Conservation (phyloP, 139 green algal genomes). For the Auxenochlorella pyrenoidosa region DNA sequence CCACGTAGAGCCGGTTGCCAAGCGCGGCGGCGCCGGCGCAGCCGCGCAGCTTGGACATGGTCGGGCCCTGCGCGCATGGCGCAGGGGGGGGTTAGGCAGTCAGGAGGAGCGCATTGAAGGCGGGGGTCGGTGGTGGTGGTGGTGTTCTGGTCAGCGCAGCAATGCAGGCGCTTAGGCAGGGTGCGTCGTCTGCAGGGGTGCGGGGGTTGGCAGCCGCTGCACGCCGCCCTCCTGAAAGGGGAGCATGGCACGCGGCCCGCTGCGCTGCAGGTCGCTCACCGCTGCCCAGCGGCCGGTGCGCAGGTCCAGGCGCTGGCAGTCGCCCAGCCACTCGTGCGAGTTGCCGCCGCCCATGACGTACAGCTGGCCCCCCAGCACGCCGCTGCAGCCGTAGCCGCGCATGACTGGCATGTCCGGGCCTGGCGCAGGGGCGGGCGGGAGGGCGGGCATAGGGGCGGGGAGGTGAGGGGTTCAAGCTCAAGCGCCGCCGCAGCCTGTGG, state of each 20-base stretch:
- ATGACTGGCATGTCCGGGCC: conserved; percentile 17
- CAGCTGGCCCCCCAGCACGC: conserved; percentile 34
- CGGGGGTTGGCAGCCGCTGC: neutral
- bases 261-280: neutral
- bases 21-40: conserved; percentile 41
- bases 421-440: neutral
- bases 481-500: no score
- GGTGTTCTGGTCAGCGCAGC: neutral
- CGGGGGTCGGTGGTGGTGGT: no score
- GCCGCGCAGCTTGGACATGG: conserved; percentile 49
- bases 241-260: neutral
- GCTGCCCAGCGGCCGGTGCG: neutral
- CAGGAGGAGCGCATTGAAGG: no score
- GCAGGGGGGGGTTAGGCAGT: neutral
- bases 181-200: no score
- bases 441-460: neutral
- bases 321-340: conserved; percentile 36
- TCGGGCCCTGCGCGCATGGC: conserved; percentile 14
- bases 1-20: conserved; percentile 49
- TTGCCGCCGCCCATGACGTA: conserved; percentile 53
- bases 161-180: no score
- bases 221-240: no score
- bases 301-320: conserved; percentile 28
- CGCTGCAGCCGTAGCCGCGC: conserved; percentile 47
- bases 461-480: no score